Evolutionary conservation across 2,329 filamentous ascomycete genomes (phyloP).

Genomic region (Volutella citrinella): DNA sequence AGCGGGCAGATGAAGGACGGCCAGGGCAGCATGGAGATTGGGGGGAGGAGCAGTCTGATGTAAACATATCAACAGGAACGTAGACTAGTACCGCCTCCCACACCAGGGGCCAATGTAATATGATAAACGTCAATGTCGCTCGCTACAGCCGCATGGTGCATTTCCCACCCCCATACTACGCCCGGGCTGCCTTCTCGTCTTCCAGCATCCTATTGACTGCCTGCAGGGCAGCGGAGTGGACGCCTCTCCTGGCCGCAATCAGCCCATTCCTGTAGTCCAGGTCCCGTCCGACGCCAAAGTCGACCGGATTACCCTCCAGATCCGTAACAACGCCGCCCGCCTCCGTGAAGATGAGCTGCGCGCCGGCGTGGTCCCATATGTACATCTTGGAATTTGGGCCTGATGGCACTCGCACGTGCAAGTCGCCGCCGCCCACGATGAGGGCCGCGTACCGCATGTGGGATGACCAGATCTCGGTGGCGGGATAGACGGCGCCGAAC

Average conservation of each 20-base stretch:
- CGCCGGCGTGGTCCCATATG: slow-evolving; percentile 55
- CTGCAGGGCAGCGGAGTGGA: slow-evolving; percentile 41
- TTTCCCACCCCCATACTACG: no score
- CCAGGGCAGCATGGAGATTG: slow-evolving; percentile 87
- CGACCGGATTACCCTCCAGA: slow-evolving; percentile 33
- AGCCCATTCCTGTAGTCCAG: slow-evolving; percentile 33
- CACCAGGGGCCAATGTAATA: no score
- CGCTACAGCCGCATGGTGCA: no score
- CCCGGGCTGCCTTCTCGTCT: no score
- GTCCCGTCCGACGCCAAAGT: slow-evolving; percentile 35
- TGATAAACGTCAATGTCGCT: no score
- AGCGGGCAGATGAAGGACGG: slow-evolving; percentile 96
- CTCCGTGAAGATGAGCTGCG: slow-evolving; percentile 55
- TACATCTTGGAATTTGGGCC: slow-evolving; percentile 20
- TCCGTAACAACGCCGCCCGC: slow-evolving; percentile 53
- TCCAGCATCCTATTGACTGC: no score
- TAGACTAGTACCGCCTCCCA: no score
- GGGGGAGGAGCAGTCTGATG: slow-evolving; percentile 92
- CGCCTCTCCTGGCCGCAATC: slow-evolving; percentile 41
- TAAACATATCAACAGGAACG: slow-evolving; percentile 44
- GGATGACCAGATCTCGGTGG: slow-evolving; percentile 38
- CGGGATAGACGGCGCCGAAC: slow-evolving; percentile 32
- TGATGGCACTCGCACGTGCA: slow-evolving; percentile 31
- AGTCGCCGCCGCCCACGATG: slow-evolving; percentile 34
- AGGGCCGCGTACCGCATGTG: slow-evolving; percentile 38